Evolutionary conservation across 345 rosid species (phyloP).

Genomic region (Nephelium lappaceum): DNA sequence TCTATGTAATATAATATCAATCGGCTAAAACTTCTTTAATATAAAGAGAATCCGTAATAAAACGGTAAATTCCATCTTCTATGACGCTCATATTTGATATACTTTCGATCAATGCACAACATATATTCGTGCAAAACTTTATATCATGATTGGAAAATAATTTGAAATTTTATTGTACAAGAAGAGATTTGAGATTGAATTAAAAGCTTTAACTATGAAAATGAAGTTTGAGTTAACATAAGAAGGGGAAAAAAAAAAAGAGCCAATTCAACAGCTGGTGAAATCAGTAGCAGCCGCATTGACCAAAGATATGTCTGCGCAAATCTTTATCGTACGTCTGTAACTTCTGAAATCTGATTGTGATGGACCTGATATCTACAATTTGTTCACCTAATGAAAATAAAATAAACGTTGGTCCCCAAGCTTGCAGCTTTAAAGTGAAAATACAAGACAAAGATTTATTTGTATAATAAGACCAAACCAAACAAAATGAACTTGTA

Average conservation of each 20-base stretch:
- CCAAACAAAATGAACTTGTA: neutral
- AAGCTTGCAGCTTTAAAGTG: constrained; percentile 2
- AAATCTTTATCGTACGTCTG: constrained; percentile 15
- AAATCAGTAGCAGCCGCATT: constrained; percentile 15
- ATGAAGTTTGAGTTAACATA: neutral
- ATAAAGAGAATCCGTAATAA: no score
- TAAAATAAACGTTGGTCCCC: neutral
- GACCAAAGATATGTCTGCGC: neutral
- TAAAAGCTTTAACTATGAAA: neutral
- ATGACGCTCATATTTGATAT: no score
- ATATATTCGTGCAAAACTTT: no score
- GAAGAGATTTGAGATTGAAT: neutral
- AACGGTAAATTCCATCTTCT: no score
- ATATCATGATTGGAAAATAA: no score
- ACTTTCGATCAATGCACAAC: no score
- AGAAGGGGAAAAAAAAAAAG: neutral
- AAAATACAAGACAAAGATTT: neutral
- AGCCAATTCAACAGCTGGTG: constrained; percentile 20
- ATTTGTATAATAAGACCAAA: neutral
- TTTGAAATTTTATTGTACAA: no score
- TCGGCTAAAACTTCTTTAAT: no score
- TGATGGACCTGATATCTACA: neutral
- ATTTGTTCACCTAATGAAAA: neutral
- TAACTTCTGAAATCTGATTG: neutral
- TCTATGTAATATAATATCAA: no score